These are phyloP conservation scores for Pseudocercospora cruenta DNA, from an alignment of 2,329 filamentous ascomycete genomes.

Conservation along the genomic window DNA sequence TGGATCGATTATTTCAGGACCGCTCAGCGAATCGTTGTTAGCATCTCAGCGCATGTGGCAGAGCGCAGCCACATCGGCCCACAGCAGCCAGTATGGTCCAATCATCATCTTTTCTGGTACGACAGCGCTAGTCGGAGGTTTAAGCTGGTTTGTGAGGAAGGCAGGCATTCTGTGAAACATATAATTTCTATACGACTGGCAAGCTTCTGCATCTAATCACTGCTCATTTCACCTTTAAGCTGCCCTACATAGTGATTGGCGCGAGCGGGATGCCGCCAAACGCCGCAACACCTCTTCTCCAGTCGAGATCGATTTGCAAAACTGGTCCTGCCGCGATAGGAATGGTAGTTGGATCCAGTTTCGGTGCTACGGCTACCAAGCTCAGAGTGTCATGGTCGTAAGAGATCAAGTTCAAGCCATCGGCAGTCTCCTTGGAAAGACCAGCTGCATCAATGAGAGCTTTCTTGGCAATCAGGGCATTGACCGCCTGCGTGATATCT, in stretches of 20 bases:
- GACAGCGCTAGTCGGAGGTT: conserved; percentile 24
- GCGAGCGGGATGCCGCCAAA: conserved; percentile 28
- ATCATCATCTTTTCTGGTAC: conserved; percentile 47
- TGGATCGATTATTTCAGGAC: conserved; percentile 57
- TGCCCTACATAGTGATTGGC: conserved; percentile 3
- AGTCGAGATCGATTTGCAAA: conserved; percentile 27
- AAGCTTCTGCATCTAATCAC: not conserved
- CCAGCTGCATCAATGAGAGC: conserved; percentile 25
- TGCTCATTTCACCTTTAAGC: no score
- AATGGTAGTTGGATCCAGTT: conserved; percentile 26
- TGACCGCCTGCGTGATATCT: conserved; percentile 28
- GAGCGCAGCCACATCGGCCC: conserved; percentile 39
- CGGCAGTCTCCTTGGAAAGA: conserved; percentile 27
- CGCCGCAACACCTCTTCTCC: conserved; percentile 27
- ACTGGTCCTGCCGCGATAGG: conserved; percentile 25
- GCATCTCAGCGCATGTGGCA: conserved; percentile 32
- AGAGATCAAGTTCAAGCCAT: conserved; percentile 26
- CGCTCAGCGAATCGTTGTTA: conserved; percentile 53
- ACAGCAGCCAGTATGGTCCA: conserved; percentile 47
- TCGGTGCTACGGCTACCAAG: conserved; percentile 26
- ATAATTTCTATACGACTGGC: not conserved
- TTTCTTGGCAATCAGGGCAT: conserved; percentile 30
- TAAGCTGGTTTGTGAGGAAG: conserved; percentile 27
- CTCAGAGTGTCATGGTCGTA: conserved; percentile 30
- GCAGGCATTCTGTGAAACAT: conserved; percentile 18